Conservation (phyloP, 2,329 filamentous ascomycete genomes). For the Pseudocercospora fijiensis region DNA sequence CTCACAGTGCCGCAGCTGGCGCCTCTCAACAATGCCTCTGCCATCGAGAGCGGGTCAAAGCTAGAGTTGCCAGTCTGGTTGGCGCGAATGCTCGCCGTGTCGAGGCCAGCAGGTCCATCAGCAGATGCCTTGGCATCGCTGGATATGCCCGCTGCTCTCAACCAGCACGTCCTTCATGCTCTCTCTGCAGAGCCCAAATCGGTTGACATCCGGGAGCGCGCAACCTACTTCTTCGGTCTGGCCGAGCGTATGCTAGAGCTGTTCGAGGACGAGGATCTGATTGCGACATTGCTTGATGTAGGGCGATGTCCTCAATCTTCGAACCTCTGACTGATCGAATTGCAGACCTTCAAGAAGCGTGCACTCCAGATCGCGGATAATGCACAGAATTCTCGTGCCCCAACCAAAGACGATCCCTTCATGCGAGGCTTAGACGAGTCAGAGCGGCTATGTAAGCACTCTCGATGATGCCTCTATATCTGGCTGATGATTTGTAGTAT, state of each 20-base stretch:
- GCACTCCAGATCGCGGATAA: constrained; percentile 83
- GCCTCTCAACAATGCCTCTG: constrained; percentile 71
- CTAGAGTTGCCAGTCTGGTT: constrained; percentile 90
- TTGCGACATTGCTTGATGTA: constrained; percentile 56
- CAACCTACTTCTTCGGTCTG: constrained; percentile 83
- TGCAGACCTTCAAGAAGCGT: constrained; percentile 73
- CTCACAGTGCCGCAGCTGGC: constrained; percentile 83
- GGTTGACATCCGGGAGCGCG: constrained; percentile 78
- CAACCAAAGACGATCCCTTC: constrained; percentile 65
- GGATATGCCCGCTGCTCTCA: constrained; percentile 75
- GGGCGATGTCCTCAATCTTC: constrained; percentile 13
- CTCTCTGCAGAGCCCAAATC: constrained; percentile 85
- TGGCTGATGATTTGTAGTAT: constrained; percentile 39
- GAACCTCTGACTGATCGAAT: background rate
- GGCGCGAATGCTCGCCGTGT: constrained; percentile 82
- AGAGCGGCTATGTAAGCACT: constrained; percentile 59
- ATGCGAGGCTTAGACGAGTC: constrained; percentile 84
- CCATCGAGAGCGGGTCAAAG: constrained; percentile 75
- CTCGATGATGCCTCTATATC: background rate
- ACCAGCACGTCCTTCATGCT: constrained; percentile 78
- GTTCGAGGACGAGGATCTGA: constrained; percentile 83
- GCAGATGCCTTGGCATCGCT: constrained; percentile 68
- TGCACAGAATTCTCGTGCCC: constrained; percentile 71
- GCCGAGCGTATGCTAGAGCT: constrained; percentile 83
- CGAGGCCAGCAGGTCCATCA: constrained; percentile 42